These are phyloP conservation scores for Mallotus japonicus DNA, from an alignment of 441 rosid species.

Conservation along the genomic window DNA sequence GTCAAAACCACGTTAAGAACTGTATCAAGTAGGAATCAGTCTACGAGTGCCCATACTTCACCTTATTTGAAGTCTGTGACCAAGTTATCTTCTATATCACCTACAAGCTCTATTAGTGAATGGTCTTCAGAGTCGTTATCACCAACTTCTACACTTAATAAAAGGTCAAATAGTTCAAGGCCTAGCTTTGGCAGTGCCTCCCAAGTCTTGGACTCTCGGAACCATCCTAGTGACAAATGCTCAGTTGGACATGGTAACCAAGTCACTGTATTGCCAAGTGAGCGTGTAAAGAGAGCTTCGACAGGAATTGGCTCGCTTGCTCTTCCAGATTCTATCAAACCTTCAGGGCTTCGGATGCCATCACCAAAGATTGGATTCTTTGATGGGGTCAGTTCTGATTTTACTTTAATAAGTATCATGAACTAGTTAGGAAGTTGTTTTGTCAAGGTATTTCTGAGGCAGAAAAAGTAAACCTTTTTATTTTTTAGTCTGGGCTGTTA, in stretches of 20 bases:
- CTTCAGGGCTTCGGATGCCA: constrained; percentile 92
- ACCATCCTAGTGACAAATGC: constrained; percentile 32
- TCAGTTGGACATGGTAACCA: constrained; percentile 37
- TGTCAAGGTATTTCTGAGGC: neutral
- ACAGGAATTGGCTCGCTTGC: constrained; percentile 31
- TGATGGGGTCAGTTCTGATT: constrained; percentile 76
- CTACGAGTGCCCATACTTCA: constrained; percentile 39
- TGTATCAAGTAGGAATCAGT: constrained; percentile 38
- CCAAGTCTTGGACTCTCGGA: constrained; percentile 35
- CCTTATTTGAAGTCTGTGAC: constrained; percentile 43
- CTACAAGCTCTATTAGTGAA: constrained; percentile 77
- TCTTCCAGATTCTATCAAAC: constrained; percentile 48
- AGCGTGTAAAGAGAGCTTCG: constrained; percentile 37
- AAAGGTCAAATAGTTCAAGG: constrained; percentile 42
- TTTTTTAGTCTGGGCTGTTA: neutral
- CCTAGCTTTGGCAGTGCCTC: constrained; percentile 38
- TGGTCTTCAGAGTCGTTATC: constrained; percentile 61
- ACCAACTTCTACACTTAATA: constrained; percentile 54
- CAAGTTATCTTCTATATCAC: constrained; percentile 55
- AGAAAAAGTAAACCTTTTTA: neutral
- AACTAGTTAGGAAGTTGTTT: constrained; percentile 12
- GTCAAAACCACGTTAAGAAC: constrained; percentile 30
- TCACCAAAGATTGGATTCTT: constrained; percentile 95
- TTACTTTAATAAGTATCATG: constrained; percentile 19
- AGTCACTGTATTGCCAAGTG: constrained; percentile 27